A percentile compares a stretch with the other conserved stretches of the same genome.
Evolutionary conservation across 495 filamentous ascomycete genomes (phyloP).

Genomic region (Tuber brumale): DNA sequence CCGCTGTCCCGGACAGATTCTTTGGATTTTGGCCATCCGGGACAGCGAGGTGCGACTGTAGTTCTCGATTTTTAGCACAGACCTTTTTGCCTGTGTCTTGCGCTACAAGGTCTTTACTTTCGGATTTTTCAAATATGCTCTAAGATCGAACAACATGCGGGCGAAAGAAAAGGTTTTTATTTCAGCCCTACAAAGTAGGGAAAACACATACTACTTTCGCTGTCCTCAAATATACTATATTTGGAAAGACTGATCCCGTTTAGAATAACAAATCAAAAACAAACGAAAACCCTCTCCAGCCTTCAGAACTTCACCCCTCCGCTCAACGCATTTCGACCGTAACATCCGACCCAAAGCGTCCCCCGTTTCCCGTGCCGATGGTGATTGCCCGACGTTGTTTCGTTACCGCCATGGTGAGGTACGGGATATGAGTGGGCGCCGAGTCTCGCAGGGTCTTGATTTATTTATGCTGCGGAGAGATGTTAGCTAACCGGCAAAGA

Average conservation of each 20-base stretch:
- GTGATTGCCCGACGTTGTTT: neutral
- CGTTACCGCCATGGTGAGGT: neutral
- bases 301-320: neutral
- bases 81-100: too few species aligned
- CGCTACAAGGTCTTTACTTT: too few species aligned
- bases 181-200: constrained; percentile 1
- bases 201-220: neutral
- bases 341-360: neutral
- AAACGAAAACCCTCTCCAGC: neutral
- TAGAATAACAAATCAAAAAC: neutral
- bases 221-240: neutral
- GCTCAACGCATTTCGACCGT: neutral
- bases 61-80: too few species aligned
- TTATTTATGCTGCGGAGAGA: neutral
- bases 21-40: too few species aligned
- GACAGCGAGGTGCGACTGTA: too few species aligned
- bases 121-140: too few species aligned
- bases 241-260: neutral
- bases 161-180: neutral
- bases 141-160: neutral
- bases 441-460: neutral
- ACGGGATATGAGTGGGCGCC: neutral
- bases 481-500: neutral
- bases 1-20: too few species aligned
- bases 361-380: neutral